Evolutionary conservation across 2,329 filamentous ascomycete genomes (phyloP).

Genomic region (Stagonosporopsis cucurbitacearum): DNA sequence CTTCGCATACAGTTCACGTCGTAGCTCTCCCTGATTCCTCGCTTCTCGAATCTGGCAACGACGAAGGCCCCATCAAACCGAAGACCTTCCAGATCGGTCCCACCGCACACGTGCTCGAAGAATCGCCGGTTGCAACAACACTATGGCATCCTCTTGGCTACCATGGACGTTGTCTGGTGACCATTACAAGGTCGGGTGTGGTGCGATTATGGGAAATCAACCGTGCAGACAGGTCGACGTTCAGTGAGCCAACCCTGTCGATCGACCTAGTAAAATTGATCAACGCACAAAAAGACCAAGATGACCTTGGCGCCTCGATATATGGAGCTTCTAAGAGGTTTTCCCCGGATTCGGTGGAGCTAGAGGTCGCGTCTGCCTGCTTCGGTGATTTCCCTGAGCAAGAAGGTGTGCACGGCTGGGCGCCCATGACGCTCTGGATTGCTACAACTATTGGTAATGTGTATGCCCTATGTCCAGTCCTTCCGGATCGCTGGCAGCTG

Average conservation of each 20-base stretch:
- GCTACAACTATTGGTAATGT: conserved; percentile 95
- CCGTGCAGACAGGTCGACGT: conserved; percentile 82
- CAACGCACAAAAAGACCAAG: conserved; percentile 80
- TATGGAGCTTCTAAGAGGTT: conserved; percentile 80
- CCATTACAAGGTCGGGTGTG: conserved; percentile 84
- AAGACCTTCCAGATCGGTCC: conserved; percentile 93
- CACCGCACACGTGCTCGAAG: conserved; percentile 87
- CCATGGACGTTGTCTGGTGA: conserved; percentile 81
- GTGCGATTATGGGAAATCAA: conserved; percentile 92
- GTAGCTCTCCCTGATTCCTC: conserved; percentile 82
- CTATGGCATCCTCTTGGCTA: conserved; percentile 94
- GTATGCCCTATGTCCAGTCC: conserved; percentile 88
- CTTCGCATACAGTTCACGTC: conserved; percentile 86
- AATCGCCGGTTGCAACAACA: conserved; percentile 78
- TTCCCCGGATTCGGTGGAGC: conserved; percentile 87
- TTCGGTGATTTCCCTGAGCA: conserved; percentile 74
- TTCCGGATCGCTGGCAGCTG: conserved; percentile 83
- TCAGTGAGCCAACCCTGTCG: conserved; percentile 80
- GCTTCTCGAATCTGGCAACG: conserved; percentile 75
- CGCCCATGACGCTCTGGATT: conserved; percentile 94
- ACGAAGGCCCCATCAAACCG: conserved; percentile 73
- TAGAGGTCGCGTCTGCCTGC: conserved; percentile 89
- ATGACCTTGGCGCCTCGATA: conserved; percentile 80
- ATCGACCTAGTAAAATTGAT: conserved; percentile 89
- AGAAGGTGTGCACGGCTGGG: conserved; percentile 74